phyloP scores from a whole-genome alignment of 805 yeast genomes.

The Candida schatavii region DNA sequence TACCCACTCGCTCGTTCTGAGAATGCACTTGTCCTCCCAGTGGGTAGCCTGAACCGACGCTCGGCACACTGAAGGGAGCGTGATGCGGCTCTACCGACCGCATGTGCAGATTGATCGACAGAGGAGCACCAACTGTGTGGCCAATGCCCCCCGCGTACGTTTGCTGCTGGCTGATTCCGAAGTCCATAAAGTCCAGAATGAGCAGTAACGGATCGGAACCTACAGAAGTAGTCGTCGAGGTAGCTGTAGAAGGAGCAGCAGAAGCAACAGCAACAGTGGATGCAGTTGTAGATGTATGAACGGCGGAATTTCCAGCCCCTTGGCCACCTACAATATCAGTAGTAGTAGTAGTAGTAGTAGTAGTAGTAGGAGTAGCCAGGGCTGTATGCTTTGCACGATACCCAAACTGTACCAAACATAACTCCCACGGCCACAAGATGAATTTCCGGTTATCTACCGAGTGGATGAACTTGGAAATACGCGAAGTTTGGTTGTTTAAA shows the following conservation, averaged over 20 bases:
- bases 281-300: slow-evolving; percentile 27
- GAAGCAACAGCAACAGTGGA: slow-evolving; percentile 1
- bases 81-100: not conserved
- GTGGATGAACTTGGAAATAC: slow-evolving; percentile 54
- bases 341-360: too few relatives aligned
- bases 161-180: slow-evolving; percentile 22
- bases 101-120: not conserved
- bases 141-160: too few relatives aligned
- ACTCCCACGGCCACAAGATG: slow-evolving; percentile 69
- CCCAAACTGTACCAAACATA: slow-evolving; percentile 60
- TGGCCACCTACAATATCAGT: too few relatives aligned
- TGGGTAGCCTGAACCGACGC: slow-evolving; percentile 10
- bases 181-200: slow-evolving; percentile 35
- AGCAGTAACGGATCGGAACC: slow-evolving; percentile 28
- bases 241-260: not conserved
- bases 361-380: too few relatives aligned
- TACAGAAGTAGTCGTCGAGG: not conserved
- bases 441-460: slow-evolving; percentile 52
- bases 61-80: slow-evolving; percentile 14
- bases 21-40: too few relatives aligned
- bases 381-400: slow-evolving; percentile 20
- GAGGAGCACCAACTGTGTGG: too few relatives aligned
- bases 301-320: too few relatives aligned
- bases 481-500: slow-evolving; percentile 65
- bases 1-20: too few relatives aligned